Percentiles rank a stretch among this genome's conserved stretches.
phyloP scores from a whole-genome alignment of 2,329 filamentous ascomycete species.

The Acrocalymma vagum region DNA sequence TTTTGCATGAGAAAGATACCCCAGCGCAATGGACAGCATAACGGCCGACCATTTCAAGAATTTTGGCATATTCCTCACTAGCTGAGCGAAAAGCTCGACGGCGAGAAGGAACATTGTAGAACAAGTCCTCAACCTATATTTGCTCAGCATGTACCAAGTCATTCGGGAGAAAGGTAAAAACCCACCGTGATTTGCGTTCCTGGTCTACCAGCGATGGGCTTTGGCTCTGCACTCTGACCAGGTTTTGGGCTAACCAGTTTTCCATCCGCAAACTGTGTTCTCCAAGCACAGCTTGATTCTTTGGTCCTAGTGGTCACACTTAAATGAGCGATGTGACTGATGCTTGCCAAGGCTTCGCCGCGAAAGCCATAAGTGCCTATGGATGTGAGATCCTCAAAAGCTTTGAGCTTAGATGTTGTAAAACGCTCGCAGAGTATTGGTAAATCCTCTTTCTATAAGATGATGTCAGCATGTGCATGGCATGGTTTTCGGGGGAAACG shows the following conservation, averaged over 20 bases:
- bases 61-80: conserved; percentile 97
- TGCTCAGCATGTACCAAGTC: conserved; percentile 12
- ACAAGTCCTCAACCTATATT: conserved; percentile 82
- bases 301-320: conserved; percentile 94
- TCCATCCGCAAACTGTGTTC: conserved; percentile 85
- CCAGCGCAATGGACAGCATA: conserved; percentile 91
- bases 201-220: conserved; percentile 82
- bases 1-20: conserved; percentile 97
- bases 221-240: conserved; percentile 85
- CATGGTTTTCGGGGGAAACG: conserved; percentile 35
- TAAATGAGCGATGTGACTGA: conserved; percentile 97
- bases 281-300: conserved; percentile 87
- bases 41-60: conserved; percentile 90
- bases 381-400: conserved; percentile 88
- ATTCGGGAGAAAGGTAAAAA: conserved; percentile 3
- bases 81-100: conserved; percentile 88
- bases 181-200: conserved; percentile 89
- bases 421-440: conserved; percentile 94
- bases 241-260: conserved; percentile 84
- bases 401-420: conserved; percentile 94
- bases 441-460: conserved; percentile 80
- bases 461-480: conserved; percentile 15
- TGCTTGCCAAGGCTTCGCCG: conserved; percentile 94
- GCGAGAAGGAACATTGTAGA: conserved; percentile 93
- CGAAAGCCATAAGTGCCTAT: conserved; percentile 98